Percentiles rank a stretch among this genome's conserved stretches.
phyloP scores from a whole-genome alignment of 768 basidiomycete genomes.

The Pholiota molesta region DNA sequence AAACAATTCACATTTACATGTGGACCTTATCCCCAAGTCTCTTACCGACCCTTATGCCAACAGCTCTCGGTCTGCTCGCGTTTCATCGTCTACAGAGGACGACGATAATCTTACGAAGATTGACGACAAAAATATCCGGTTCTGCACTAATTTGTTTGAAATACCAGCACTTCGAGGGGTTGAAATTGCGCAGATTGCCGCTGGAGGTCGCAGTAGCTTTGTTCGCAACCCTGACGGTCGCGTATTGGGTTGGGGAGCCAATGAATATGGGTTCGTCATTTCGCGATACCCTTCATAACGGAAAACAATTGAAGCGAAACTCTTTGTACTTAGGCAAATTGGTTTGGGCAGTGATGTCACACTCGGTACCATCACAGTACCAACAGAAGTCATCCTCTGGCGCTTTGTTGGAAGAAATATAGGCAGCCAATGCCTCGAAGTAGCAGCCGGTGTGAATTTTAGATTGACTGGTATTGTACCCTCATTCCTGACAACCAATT shows the following conservation, averaged over 20 bases:
- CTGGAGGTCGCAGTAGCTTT: slow-evolving; percentile 76
- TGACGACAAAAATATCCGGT: slow-evolving; percentile 54
- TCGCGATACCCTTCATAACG: not conserved
- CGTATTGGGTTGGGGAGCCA: slow-evolving; percentile 89
- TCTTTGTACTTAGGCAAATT: slow-evolving; percentile 61
- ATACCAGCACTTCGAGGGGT: slow-evolving; percentile 73
- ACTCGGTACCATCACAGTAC: slow-evolving; percentile 72
- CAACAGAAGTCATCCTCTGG: slow-evolving; percentile 83
- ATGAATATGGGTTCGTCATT: slow-evolving; percentile 71
- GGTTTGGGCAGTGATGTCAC: slow-evolving; percentile 70
- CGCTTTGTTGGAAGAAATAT: slow-evolving; percentile 52
- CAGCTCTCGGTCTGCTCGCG: slow-evolving; percentile 43
- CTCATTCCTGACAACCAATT: slow-evolving; percentile 2
- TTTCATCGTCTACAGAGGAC: slow-evolving; percentile 27
- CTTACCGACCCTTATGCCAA: slow-evolving; percentile 53
- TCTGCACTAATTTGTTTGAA: slow-evolving; percentile 73
- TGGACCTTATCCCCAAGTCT: slow-evolving; percentile 62
- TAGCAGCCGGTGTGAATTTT: slow-evolving; percentile 59
- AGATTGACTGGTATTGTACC: not conserved
- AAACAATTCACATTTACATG: slow-evolving; percentile 37
- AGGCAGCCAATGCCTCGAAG: slow-evolving; percentile 60
- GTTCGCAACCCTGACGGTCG: slow-evolving; percentile 66
- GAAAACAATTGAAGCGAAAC: not conserved
- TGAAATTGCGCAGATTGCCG: slow-evolving; percentile 66
- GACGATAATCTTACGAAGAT: slow-evolving; percentile 34